phyloP scores from a whole-genome alignment of 2,329 filamentous ascomycete genomes.

The Cytospora mali region DNA sequence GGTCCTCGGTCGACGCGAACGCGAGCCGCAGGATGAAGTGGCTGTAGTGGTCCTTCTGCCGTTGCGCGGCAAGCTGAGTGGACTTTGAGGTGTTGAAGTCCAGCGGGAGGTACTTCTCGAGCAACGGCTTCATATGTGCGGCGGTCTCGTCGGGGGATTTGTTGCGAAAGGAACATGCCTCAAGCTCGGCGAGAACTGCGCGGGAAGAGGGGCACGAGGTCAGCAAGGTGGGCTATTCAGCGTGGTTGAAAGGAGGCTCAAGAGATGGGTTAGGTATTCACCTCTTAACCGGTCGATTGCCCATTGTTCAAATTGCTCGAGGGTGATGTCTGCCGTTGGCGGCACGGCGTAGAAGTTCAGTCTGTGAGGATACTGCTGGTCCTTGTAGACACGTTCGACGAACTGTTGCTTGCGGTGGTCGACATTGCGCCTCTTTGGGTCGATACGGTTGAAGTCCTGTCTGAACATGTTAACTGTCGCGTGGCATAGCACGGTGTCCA shows the following conservation, averaged over 20 bases:
- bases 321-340: conserved; percentile 89
- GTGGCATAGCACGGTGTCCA: background rate
- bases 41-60: conserved; percentile 95
- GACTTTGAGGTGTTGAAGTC: conserved; percentile 70
- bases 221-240: conserved; percentile 21
- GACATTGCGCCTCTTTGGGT: conserved; percentile 74
- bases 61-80: conserved; percentile 66
- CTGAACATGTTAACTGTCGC: conserved; percentile 46
- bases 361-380: conserved; percentile 78
- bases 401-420: conserved; percentile 89
- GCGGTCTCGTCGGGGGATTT: conserved; percentile 80
- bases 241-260: background rate
- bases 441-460: conserved; percentile 56
- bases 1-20: conserved; percentile 88
- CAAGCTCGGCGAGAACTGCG: conserved; percentile 80
- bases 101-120: conserved; percentile 85
- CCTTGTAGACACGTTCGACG: conserved; percentile 73
- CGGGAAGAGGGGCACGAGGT: conserved; percentile 14
- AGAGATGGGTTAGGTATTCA: conserved; percentile 41
- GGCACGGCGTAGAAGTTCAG: conserved; percentile 90
- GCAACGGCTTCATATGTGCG: conserved; percentile 79
- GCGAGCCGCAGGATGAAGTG: conserved; percentile 96
- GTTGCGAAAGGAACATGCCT: conserved; percentile 95
- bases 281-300: conserved; percentile 88
- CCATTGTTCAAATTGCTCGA: conserved; percentile 99